A percentile compares a stretch with the other conserved stretches of the same genome.
phyloP scores from a whole-genome alignment of 805 yeast species.

The Myxozyma melibiosi region DNA sequence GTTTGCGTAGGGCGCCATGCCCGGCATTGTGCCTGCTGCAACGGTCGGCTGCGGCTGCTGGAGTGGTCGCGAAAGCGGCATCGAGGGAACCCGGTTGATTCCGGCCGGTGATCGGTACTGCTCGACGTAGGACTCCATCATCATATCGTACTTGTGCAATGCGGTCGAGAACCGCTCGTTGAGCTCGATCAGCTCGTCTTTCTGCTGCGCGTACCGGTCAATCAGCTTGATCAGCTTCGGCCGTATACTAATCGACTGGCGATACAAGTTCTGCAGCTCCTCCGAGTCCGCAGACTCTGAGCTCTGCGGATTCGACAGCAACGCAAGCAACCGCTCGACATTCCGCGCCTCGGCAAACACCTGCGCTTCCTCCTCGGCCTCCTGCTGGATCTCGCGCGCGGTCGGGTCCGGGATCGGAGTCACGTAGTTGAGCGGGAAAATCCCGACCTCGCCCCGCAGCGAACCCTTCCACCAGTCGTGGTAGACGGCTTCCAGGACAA shows the following conservation, averaged over 20 bases:
- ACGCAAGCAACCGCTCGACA: conserved; percentile 68
- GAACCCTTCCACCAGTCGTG: conserved; percentile 97
- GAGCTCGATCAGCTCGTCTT: conserved; percentile 73
- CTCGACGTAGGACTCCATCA: conserved; percentile 56
- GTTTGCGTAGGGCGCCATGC: not conserved
- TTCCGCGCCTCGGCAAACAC: conserved; percentile 59
- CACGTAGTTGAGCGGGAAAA: conserved; percentile 91
- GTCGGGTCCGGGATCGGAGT: conserved; percentile 71
- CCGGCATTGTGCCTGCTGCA: not conserved
- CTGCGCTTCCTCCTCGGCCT: conserved; percentile 53
- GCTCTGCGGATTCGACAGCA: conserved; percentile 48
- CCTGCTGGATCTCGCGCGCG: conserved; percentile 57
- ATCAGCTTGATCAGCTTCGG: conserved; percentile 73
- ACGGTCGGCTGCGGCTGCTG: not conserved
- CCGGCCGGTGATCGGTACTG: conserved; percentile 18
- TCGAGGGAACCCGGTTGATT: conserved; percentile 1
- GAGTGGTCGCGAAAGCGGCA: not conserved
- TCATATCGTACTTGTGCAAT: conserved; percentile 64
- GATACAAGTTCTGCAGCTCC: conserved; percentile 73
- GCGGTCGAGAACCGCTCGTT: conserved; percentile 73
- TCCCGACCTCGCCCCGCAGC: conserved; percentile 75
- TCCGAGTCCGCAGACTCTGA: conserved; percentile 53
- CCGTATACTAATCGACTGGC: conserved; percentile 69
- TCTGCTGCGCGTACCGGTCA: conserved; percentile 73
- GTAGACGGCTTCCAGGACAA: conserved; percentile 83